These are phyloP conservation scores for Moniliella sp. DNA, from an alignment of 1,284 basidiomycete species.

Conservation along the genomic window DNA sequence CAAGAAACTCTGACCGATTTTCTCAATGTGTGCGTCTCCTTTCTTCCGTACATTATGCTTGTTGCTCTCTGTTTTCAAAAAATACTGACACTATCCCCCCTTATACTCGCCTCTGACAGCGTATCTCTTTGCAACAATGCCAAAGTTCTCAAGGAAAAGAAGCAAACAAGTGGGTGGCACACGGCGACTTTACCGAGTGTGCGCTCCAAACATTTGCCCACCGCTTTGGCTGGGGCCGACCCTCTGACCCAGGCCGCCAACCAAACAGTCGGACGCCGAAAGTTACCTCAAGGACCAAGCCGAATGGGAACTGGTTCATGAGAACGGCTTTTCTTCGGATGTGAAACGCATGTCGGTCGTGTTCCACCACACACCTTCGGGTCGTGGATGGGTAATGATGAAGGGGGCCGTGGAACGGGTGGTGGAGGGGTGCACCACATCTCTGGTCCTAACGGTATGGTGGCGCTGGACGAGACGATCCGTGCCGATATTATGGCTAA, in stretches of 20 bases:
- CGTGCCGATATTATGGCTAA: slow-evolving; percentile 1
- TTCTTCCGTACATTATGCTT: neutral
- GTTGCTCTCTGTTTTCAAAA: no score
- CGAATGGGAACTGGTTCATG: no score
- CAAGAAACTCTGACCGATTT: slow-evolving; percentile 13
- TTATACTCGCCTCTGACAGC: neutral
- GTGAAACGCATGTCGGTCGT: slow-evolving; percentile 46
- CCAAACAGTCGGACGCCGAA: no score
- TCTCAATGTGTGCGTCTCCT: slow-evolving; percentile 11
- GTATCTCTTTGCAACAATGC: slow-evolving; percentile 32
- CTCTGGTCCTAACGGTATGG: slow-evolving; percentile 25
- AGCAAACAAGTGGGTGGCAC: slow-evolving; percentile 41
- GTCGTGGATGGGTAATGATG: slow-evolving; percentile 25
- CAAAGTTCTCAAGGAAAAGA: slow-evolving; percentile 28
- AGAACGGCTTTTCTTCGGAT: slow-evolving; percentile 41
- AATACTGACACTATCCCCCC: neutral
- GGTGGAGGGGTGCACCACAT: slow-evolving; percentile 39
- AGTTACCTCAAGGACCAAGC: no score
- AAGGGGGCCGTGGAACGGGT: slow-evolving; percentile 50
- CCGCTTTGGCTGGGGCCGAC: slow-evolving; percentile 26
- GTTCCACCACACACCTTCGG: slow-evolving; percentile 26
- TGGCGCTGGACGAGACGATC: slow-evolving; percentile 9
- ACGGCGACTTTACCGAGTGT: slow-evolving; percentile 47
- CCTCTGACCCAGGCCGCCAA: slow-evolving; percentile 8
- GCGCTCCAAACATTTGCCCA: slow-evolving; percentile 48